phyloP scores from a whole-genome alignment of 768 basidiomycete species.

The Asterophora parasitica region DNA sequence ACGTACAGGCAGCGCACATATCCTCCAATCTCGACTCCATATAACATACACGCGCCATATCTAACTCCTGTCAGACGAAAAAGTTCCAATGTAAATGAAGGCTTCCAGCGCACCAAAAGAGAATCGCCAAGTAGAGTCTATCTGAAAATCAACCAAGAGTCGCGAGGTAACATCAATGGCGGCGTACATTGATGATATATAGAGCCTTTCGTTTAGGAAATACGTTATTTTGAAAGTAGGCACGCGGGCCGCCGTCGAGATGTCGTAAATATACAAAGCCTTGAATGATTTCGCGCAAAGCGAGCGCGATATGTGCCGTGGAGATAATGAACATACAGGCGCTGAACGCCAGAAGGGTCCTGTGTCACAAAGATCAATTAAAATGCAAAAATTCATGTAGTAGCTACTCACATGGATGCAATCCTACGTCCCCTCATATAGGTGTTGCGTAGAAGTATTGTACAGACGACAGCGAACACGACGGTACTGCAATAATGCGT shows the following conservation, averaged over 20 bases:
- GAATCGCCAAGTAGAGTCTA: conserved; percentile 25
- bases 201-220: conserved; percentile 24
- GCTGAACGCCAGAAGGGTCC: conserved; percentile 18
- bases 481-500: conserved; percentile 14
- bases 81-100: neutral
- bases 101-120: conserved; percentile 14
- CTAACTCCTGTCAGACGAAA: conserved; percentile 7
- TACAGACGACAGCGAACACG: conserved; percentile 21
- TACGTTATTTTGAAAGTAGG: conserved; percentile 21
- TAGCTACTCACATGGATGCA: conserved; percentile 15
- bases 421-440: conserved; percentile 18
- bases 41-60: conserved; percentile 26
- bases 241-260: conserved; percentile 13
- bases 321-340: conserved; percentile 24
- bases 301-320: conserved; percentile 23
- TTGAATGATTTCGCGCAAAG: conserved; percentile 20
- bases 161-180: neutral
- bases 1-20: no score
- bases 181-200: conserved; percentile 25
- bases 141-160: neutral
- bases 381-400: neutral
- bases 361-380: neutral
- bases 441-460: conserved; percentile 16
- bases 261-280: conserved; percentile 20
- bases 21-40: conserved; percentile 22